Conservation (phyloP, 2,329 filamentous ascomycete species). For the Hymenoscyphus fraxineus region DNA sequence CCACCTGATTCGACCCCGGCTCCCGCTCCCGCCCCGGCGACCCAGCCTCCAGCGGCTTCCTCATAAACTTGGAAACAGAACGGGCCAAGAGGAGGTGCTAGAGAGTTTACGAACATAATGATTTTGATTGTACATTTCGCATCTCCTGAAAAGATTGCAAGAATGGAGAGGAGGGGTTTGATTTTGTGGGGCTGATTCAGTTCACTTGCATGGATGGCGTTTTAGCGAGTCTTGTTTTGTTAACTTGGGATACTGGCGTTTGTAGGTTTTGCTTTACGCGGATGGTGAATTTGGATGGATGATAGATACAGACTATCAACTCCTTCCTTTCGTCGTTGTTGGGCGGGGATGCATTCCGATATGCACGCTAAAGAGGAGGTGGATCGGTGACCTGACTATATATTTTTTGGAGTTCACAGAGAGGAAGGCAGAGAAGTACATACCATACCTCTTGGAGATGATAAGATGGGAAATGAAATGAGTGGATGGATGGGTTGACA, state of each 20-base stretch:
- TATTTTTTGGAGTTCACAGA: background rate
- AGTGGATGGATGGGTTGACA: background rate
- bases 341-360: background rate
- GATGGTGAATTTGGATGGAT: background rate
- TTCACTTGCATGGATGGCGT: slow-evolving; percentile 9
- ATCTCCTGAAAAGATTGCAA: background rate
- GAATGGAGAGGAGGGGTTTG: background rate
- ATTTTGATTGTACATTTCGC: slow-evolving; percentile 7
- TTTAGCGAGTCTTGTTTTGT: background rate
- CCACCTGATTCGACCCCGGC: background rate
- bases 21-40: background rate
- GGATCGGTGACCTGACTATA: background rate
- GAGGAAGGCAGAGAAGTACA: background rate
- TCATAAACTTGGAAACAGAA: background rate
- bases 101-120: slow-evolving; percentile 5
- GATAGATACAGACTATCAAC: background rate
- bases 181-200: background rate
- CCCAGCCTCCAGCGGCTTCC: background rate
- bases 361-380: background rate
- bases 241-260: background rate
- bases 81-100: background rate
- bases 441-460: background rate
- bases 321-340: slow-evolving; percentile 4
- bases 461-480: background rate
- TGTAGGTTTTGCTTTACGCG: background rate